Evolutionary conservation across 2,329 filamentous ascomycete species (phyloP).

Genomic region (Massarina eburnea): DNA sequence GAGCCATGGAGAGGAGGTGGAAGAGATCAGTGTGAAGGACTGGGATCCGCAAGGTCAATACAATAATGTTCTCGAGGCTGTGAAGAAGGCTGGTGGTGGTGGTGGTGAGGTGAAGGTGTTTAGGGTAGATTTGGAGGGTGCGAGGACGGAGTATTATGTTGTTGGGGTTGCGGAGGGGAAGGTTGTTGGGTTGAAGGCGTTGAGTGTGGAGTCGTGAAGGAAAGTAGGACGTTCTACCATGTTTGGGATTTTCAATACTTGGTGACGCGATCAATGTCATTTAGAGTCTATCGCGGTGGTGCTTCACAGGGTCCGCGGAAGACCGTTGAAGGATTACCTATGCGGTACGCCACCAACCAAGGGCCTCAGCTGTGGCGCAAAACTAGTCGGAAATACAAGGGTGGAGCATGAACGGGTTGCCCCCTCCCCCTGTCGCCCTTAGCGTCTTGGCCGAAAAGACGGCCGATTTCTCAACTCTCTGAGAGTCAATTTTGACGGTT

Average conservation of each 20-base stretch:
- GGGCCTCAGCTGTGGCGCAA: too few species aligned
- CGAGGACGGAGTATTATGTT: constrained; percentile 78
- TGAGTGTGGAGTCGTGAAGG: constrained; percentile 67
- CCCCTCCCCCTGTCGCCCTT: too few species aligned
- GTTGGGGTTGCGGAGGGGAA: constrained; percentile 63
- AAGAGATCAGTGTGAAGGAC: constrained; percentile 66
- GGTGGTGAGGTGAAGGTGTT: constrained; percentile 73
- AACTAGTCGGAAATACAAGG: too few species aligned
- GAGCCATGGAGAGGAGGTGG: constrained; percentile 59
- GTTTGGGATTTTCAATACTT: not conserved
- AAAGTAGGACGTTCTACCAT: not conserved
- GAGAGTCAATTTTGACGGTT: too few species aligned
- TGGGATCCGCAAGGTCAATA: constrained; percentile 78
- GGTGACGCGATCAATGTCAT: too few species aligned
- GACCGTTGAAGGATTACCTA: too few species aligned
- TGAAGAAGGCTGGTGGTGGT: constrained; percentile 62
- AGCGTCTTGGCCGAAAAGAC: too few species aligned
- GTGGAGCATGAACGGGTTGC: too few species aligned
- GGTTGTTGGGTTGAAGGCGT: constrained; percentile 76
- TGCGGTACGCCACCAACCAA: too few species aligned
- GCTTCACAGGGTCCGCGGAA: too few species aligned
- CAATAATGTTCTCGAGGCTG: constrained; percentile 66
- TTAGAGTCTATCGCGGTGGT: too few species aligned
- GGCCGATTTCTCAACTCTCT: too few species aligned
- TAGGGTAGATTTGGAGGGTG: constrained; percentile 62